Conservation (phyloP, 2,329 filamentous ascomycete species). For the Onygena corvina region DNA sequence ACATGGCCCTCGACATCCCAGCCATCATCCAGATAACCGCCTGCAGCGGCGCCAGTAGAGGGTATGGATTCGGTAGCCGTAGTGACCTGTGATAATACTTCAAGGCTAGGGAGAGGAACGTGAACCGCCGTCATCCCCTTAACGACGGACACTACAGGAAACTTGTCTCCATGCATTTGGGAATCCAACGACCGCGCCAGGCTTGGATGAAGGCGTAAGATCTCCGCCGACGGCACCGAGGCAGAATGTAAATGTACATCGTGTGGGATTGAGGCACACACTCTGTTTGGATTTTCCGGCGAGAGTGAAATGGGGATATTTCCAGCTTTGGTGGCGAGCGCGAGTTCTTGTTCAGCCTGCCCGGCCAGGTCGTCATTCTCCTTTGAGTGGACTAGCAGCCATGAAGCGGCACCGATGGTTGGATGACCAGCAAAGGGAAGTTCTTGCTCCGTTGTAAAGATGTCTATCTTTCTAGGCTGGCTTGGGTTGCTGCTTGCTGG, state of each 20-base stretch:
- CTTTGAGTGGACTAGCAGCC: constrained; percentile 27
- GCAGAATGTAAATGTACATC: constrained; percentile 49
- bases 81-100: constrained; percentile 39
- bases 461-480: constrained; percentile 41
- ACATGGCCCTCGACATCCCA: constrained; percentile 20
- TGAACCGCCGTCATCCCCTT: constrained; percentile 51
- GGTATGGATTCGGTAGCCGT: constrained; percentile 18
- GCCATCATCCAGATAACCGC: constrained; percentile 18
- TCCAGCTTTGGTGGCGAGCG: constrained; percentile 33
- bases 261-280: constrained; percentile 55
- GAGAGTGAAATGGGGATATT: constrained; percentile 32
- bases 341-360: constrained; percentile 11
- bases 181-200: constrained; percentile 17
- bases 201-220: constrained; percentile 19
- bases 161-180: constrained; percentile 20
- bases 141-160: constrained; percentile 52
- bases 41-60: constrained; percentile 15
- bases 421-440: constrained; percentile 54
- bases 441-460: constrained; percentile 46
- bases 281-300: constrained; percentile 27
- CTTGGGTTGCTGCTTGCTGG: constrained; percentile 37
- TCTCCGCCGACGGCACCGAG: constrained; percentile 20
- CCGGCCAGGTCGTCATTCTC: neutral
- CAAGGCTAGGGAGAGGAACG: constrained; percentile 43
- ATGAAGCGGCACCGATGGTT: constrained; percentile 46